Evolutionary conservation across 1,284 basidiomycete species (phyloP).

Genomic region (Taiwanofungus camphoratus): DNA sequence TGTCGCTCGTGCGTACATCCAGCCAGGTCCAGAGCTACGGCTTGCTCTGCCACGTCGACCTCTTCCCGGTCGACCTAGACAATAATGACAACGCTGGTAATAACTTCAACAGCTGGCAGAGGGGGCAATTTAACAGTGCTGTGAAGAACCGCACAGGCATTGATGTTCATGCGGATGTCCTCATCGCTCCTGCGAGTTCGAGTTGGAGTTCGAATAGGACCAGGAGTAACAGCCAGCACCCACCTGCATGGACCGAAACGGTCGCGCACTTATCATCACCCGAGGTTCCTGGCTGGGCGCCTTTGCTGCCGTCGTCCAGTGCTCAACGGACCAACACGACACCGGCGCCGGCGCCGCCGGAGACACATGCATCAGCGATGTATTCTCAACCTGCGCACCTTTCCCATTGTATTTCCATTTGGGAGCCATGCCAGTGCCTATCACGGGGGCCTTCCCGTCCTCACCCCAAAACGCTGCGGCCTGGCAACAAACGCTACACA

Average conservation of each 20-base stretch:
- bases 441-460: not conserved
- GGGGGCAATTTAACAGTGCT: not conserved
- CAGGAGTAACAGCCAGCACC: not conserved
- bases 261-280: no score
- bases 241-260: no score
- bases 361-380: not conserved
- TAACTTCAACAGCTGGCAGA: not conserved
- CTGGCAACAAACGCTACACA: not conserved
- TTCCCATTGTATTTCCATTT: not conserved
- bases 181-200: not conserved
- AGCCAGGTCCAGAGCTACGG: conserved; percentile 45
- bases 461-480: no score
- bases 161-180: not conserved
- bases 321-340: no score
- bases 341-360: no score
- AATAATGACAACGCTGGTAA: conserved; percentile 7
- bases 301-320: no score
- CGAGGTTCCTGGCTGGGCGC: no score
- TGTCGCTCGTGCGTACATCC: conserved; percentile 2
- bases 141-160: not conserved
- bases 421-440: not conserved
- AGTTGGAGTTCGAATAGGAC: not conserved
- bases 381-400: not conserved
- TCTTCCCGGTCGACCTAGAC: conserved; percentile 48
- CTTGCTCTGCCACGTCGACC: conserved; percentile 57